phyloP scores from a whole-genome alignment of 208 protist genomes.

The Endotrypanum monterogeii region DNA sequence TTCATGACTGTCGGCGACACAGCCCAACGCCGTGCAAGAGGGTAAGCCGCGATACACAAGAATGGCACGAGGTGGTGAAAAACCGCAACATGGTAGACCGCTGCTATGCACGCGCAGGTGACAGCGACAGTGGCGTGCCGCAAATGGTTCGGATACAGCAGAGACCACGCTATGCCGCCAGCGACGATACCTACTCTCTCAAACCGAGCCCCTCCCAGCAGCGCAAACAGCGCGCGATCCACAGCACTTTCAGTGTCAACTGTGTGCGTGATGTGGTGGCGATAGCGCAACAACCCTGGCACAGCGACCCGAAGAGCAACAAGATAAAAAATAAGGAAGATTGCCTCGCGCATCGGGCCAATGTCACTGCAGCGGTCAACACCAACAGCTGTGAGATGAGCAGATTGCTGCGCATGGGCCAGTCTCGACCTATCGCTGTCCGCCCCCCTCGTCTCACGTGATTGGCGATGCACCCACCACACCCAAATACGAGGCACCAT shows the following conservation, averaged over 20 bases:
- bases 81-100: slow-evolving; percentile 39
- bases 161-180: slow-evolving; percentile 17
- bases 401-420: background rate
- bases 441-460: background rate
- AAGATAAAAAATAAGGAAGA: slow-evolving; percentile 23
- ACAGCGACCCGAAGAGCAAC: slow-evolving; percentile 33
- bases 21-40: background rate
- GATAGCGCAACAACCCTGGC: slow-evolving; percentile 43
- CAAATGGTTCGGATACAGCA: slow-evolving; percentile 14
- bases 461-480: background rate
- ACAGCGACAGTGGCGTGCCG: slow-evolving; percentile 2
- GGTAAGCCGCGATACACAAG: slow-evolving; percentile 15
- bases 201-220: slow-evolving; percentile 2
- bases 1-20: background rate
- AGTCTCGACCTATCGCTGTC: background rate
- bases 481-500: slow-evolving; percentile 12
- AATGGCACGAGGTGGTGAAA: slow-evolving; percentile 55
- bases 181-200: slow-evolving; percentile 32
- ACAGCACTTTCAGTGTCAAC: slow-evolving; percentile 41
- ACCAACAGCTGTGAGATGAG: background rate
- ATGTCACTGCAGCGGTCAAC: background rate
- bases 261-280: slow-evolving; percentile 58
- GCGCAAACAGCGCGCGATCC: slow-evolving; percentile 26
- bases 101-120: slow-evolving; percentile 17
- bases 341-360: background rate